phyloP scores from a whole-genome alignment of 805 yeast species.

The Cyberlindnera xylosilytica region DNA sequence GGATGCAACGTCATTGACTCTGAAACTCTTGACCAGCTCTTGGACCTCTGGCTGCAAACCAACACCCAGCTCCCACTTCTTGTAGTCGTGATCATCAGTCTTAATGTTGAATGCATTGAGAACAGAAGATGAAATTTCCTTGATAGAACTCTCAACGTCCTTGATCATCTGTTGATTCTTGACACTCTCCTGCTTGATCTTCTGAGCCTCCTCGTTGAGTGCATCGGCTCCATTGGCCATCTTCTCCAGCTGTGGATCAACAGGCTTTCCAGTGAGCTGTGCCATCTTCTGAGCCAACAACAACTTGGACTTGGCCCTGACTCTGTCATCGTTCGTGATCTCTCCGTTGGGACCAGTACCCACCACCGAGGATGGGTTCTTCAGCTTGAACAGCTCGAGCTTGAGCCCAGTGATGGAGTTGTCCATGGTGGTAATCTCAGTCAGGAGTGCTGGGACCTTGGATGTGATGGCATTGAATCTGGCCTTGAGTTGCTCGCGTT shows the following conservation, averaged over 20 bases:
- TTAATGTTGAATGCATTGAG: slow-evolving; percentile 26
- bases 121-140: slow-evolving; percentile 48
- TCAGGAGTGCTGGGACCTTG: slow-evolving; percentile 60
- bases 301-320: slow-evolving; percentile 76
- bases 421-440: slow-evolving; percentile 59
- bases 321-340: slow-evolving; percentile 76
- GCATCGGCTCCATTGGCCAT: slow-evolving; percentile 33
- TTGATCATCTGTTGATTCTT: slow-evolving; percentile 55
- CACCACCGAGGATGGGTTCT: slow-evolving; percentile 64
- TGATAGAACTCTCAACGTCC: slow-evolving; percentile 70
- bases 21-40: slow-evolving; percentile 23
- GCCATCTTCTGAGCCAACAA: slow-evolving; percentile 84
- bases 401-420: slow-evolving; percentile 63
- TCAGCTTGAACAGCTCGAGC: slow-evolving; percentile 57
- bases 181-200: slow-evolving; percentile 50
- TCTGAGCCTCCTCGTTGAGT: slow-evolving; percentile 48
- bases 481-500: slow-evolving; percentile 34
- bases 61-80: slow-evolving; percentile 79
- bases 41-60: slow-evolving; percentile 58
- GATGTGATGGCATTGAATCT: slow-evolving; percentile 27
- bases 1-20: slow-evolving; percentile 18
- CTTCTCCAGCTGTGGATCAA: slow-evolving; percentile 34
- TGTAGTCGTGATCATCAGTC: slow-evolving; percentile 32
- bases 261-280: slow-evolving; percentile 77
- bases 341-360: slow-evolving; percentile 90